A percentile compares a stretch with the other conserved stretches of the same genome.
phyloP scores from a whole-genome alignment of 106 monocot species.

The Narthecium ossifragum region DNA sequence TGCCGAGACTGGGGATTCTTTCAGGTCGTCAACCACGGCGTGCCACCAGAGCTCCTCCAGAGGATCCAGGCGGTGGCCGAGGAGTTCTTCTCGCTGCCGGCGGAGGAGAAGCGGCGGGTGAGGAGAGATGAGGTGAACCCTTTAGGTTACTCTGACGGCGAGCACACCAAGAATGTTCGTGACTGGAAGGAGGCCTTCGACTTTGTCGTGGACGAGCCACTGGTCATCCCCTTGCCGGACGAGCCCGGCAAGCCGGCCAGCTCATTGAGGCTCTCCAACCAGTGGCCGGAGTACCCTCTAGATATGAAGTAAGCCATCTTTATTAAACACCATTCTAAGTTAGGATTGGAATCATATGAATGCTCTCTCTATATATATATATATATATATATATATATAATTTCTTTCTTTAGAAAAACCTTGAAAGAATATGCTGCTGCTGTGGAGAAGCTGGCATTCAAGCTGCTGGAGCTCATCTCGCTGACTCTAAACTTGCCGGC shows the following conservation, averaged over 20 bases:
- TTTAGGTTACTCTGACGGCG: conserved; percentile 43
- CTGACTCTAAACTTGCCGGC: conserved; percentile 4
- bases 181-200: conserved; percentile 68
- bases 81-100: conserved; percentile 45
- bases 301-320: conserved; percentile 55
- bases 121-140: conserved; percentile 42
- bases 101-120: conserved; percentile 45
- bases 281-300: conserved; percentile 46
- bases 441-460: conserved; percentile 19
- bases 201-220: conserved; percentile 17
- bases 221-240: too few relatives aligned
- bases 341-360: too few relatives aligned
- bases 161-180: conserved; percentile 50
- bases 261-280: conserved; percentile 19
- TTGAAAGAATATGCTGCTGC: conserved; percentile 1
- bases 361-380: not conserved
- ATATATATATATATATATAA: not conserved
- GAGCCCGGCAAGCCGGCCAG: not conserved
- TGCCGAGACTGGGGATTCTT: conserved; percentile 70
- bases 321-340: too few relatives aligned
- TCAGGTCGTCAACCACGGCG: conserved; percentile 66
- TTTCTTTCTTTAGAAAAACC: not conserved
- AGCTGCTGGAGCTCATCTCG: conserved; percentile 8
- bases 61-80: conserved; percentile 17
- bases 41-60: conserved; percentile 20